Percentiles rank a stretch among this genome's conserved stretches.
These are phyloP conservation scores for Parietaria judaica DNA, from an alignment of 306 rosid genomes.

Conservation along the genomic window DNA sequence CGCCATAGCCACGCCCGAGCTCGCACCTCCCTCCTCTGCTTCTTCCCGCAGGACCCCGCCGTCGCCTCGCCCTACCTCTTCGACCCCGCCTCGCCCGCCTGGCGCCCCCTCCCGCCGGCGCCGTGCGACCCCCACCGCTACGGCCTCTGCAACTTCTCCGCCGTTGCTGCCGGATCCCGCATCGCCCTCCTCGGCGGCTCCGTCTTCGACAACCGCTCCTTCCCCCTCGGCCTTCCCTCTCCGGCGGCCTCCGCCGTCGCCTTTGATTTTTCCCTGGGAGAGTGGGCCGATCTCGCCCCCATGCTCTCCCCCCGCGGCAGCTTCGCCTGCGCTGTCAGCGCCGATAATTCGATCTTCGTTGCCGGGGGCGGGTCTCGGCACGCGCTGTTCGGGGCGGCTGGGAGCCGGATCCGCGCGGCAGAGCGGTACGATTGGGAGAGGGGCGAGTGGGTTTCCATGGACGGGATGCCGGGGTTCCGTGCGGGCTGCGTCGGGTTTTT, in stretches of 20 bases:
- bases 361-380: slow-evolving; percentile 91
- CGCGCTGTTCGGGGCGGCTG: slow-evolving; percentile 55
- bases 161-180: slow-evolving; percentile 46
- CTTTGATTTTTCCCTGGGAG: slow-evolving; percentile 34
- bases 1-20: slow-evolving; percentile 25
- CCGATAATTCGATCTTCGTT: slow-evolving; percentile 40
- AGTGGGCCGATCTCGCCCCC: slow-evolving; percentile 52
- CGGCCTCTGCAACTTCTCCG: slow-evolving; percentile 73
- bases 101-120: slow-evolving; percentile 71
- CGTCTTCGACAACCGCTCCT: slow-evolving; percentile 80
- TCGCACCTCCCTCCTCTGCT: slow-evolving; percentile 49
- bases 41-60: slow-evolving; percentile 74
- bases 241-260: slow-evolving; percentile 46
- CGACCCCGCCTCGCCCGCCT: slow-evolving; percentile 53
- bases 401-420: slow-evolving; percentile 54
- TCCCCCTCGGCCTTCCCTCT: slow-evolving; percentile 73
- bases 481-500: slow-evolving; percentile 87
- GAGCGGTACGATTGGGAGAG: slow-evolving; percentile 55
- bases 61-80: slow-evolving; percentile 57
- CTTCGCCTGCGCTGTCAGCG: slow-evolving; percentile 57
- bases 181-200: slow-evolving; percentile 75
- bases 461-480: slow-evolving; percentile 54
- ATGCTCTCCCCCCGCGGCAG: slow-evolving; percentile 77
- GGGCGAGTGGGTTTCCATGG: slow-evolving; percentile 66
- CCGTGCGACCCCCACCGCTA: slow-evolving; percentile 72